A percentile compares a stretch with the other conserved stretches of the same genome.
Conservation (phyloP, 177 flowering plant species). For the Vitis hybrid region DNA sequence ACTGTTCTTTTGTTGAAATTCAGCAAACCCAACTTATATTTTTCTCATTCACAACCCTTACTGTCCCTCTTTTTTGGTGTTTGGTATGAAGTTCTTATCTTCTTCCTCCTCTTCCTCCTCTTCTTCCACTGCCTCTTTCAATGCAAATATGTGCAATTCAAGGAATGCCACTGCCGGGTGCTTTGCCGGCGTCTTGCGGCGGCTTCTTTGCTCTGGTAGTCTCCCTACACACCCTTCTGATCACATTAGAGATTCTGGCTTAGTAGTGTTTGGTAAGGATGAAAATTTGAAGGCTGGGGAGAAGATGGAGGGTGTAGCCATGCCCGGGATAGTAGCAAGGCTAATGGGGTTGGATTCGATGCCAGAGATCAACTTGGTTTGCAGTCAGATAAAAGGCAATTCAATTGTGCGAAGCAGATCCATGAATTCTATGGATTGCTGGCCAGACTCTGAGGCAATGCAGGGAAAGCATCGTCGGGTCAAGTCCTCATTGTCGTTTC, state of each 20-base stretch:
- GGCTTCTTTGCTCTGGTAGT: constrained; percentile 46
- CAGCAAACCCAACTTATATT: neutral
- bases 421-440: constrained; percentile 26
- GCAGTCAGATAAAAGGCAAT: neutral
- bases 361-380: constrained; percentile 11
- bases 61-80: neutral
- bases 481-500: constrained; percentile 26
- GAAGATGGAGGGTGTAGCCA: constrained; percentile 5
- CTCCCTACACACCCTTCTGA: constrained; percentile 48
- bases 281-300: neutral
- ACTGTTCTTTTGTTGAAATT: neutral
- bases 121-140: constrained; percentile 18
- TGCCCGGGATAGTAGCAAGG: constrained; percentile 41
- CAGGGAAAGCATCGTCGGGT: constrained; percentile 22
- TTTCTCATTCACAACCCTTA: neutral
- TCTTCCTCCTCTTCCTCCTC: constrained; percentile 24
- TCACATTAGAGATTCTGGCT: constrained; percentile 13
- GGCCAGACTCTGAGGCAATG: neutral
- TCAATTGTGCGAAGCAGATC: constrained; percentile 34
- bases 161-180: constrained; percentile 34
- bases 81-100: constrained; percentile 19
- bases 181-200: constrained; percentile 38
- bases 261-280: neutral
- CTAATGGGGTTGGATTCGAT: constrained; percentile 51
- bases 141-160: constrained; percentile 17